Conservation (phyloP, 2,329 filamentous ascomycete species). For the Trichoderma polysporum region DNA sequence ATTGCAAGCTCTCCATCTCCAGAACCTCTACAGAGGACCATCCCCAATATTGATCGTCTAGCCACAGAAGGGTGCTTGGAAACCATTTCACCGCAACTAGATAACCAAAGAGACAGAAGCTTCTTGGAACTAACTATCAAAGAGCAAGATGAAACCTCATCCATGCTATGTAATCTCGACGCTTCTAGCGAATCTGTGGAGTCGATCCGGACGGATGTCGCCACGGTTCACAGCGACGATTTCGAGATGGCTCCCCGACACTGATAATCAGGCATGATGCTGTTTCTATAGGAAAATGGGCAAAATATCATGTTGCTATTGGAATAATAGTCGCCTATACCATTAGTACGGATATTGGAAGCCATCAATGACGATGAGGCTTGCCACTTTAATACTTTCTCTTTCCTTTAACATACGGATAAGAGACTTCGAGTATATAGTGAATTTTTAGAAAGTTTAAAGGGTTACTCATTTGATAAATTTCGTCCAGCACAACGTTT, state of each 20-base stretch:
- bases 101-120: background rate
- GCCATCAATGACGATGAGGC: background rate
- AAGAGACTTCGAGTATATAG: background rate
- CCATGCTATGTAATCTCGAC: background rate
- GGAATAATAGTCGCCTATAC: background rate
- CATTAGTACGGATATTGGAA: background rate
- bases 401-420: background rate
- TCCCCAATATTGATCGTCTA: background rate
- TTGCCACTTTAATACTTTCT: background rate
- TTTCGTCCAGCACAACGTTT: background rate
- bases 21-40: slow-evolving; percentile 20
- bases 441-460: background rate
- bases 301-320: no score
- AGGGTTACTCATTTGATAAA: background rate
- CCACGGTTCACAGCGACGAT: slow-evolving; percentile 41
- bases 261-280: background rate
- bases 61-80: background rate
- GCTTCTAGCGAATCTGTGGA: slow-evolving; percentile 14
- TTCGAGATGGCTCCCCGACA: slow-evolving; percentile 26
- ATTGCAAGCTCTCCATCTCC: slow-evolving; percentile 32
- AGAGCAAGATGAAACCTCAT: background rate
- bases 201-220: slow-evolving; percentile 32
- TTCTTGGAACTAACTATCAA: background rate
- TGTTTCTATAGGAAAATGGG: background rate
- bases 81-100: background rate